phyloP scores from a whole-genome alignment of 108 stramenopile genomes.

The Chaetoceros tenuissimus region DNA sequence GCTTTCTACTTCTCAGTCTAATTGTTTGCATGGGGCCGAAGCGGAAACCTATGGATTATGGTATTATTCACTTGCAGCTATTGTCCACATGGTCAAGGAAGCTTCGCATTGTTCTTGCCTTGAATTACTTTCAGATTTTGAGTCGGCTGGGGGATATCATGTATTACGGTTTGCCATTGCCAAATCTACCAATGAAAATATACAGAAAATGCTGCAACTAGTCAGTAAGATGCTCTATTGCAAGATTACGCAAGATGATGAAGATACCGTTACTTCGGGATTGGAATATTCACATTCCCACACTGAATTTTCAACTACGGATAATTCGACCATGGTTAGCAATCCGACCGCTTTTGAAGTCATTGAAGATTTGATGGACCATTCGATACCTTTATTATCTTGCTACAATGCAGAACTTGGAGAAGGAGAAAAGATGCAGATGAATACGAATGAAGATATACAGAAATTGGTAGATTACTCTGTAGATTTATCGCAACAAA shows the following conservation, averaged over 20 bases:
- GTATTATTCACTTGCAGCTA: constrained; percentile 73
- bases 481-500: not conserved
- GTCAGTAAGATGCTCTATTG: constrained; percentile 58
- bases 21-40: constrained; percentile 61
- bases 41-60: constrained; percentile 82
- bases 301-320: not conserved
- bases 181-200: constrained; percentile 50
- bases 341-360: constrained; percentile 69
- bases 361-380: constrained; percentile 69
- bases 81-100: constrained; percentile 62
- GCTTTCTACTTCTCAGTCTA: constrained; percentile 7
- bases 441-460: no score
- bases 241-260: constrained; percentile 23
- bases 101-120: constrained; percentile 61
- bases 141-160: constrained; percentile 80
- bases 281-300: constrained; percentile 13
- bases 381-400: constrained; percentile 46
- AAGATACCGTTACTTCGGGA: constrained; percentile 8
- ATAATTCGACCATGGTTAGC: constrained; percentile 31
- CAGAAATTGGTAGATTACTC: no score
- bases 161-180: constrained; percentile 70
- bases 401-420: not conserved
- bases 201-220: constrained; percentile 71
- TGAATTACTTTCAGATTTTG: constrained; percentile 83
- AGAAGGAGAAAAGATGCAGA: no score